Evolutionary conservation across 148 eudicot species (phyloP), one percentile per base, ranked within the genome.

Genomic region (Fagopyrum tataricum): DNA sequence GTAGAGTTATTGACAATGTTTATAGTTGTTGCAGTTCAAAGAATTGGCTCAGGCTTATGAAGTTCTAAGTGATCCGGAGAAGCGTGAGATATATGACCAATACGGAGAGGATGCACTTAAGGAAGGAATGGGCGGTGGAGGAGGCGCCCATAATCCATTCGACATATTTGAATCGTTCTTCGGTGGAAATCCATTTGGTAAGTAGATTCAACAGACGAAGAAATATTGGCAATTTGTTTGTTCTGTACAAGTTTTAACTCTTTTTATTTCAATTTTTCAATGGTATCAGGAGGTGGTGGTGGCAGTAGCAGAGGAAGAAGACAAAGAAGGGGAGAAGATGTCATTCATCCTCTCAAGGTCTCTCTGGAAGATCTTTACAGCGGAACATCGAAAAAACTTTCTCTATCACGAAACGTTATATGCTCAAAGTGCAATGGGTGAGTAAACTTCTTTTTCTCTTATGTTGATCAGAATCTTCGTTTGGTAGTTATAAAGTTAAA

Each of bases 111-210:
- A 89, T 82, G 94, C 89, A 42, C 94, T 89, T 79, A 89, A 89
- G 80, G 94, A 89, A 82, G 94, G 94, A 82, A 89, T 87, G 94
- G 94, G 89, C 5, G 89, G 91, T 21, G 91, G 94, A n/a, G 89
- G 86, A 3, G 91, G 86, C 13, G 81, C 71, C 81, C 89, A 89
- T 61, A 87, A 89, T 59, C 94, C 94, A 1, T 89, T 89, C 51
- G 94, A 89, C 79, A 89, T 89, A 72, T 89, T 89, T 70, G 68
- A 68, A 39, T 81, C 87, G 51, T 84, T 89, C 76, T 89, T 90
- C 72, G 91, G 91, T 53, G 91, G 87, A n/a, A 79, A 72, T 78
- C 85, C 90, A 18, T 89, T 87, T 81, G 91, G 89, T 82, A 73
- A 75, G 71, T 40, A 68, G 10, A 1, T 42, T 39, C 7, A 56